phyloP scores from a whole-genome alignment of 768 basidiomycete species.

The Atractiella rhizophila region DNA sequence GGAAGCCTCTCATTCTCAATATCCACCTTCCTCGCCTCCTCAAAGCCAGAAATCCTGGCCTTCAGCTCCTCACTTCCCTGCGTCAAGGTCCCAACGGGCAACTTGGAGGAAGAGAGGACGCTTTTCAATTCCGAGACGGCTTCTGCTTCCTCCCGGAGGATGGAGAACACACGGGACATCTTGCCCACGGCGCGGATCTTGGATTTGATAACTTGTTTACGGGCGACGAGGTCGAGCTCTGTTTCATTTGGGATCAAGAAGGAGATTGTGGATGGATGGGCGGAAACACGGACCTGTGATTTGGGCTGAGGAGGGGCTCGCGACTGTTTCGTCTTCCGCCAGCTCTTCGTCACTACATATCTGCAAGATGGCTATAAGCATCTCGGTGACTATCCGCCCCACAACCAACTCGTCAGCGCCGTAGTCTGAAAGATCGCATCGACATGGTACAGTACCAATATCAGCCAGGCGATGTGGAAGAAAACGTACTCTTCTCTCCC shows the following conservation, averaged over 20 bases:
- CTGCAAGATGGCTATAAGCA: constrained; percentile 84
- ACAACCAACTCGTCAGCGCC: no score
- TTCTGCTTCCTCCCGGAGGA: constrained; percentile 95
- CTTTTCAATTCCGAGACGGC: constrained; percentile 86
- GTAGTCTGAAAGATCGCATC: no score
- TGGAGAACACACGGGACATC: constrained; percentile 80
- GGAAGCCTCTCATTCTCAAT: constrained; percentile 94
- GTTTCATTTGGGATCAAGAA: neutral
- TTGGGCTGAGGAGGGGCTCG: no score
- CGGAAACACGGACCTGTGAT: no score
- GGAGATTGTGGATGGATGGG: no score
- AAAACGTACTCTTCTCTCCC: constrained; percentile 63
- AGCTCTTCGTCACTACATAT: constrained; percentile 88
- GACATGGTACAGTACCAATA: neutral
- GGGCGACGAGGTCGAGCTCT: constrained; percentile 28
- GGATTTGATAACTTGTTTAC: constrained; percentile 77
- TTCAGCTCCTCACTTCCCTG: constrained; percentile 78
- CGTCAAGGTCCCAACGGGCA: constrained; percentile 61
- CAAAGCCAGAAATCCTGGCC: constrained; percentile 72
- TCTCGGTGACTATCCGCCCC: constrained; percentile 82
- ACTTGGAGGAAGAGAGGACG: constrained; percentile 46
- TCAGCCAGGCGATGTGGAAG: neutral
- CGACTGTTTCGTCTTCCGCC: constrained; percentile 52
- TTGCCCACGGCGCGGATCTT: constrained; percentile 93
- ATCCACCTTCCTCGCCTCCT: constrained; percentile 52